phyloP scores from a whole-genome alignment of 345 rosid genomes.

The Capsella bursapastoris region DNA sequence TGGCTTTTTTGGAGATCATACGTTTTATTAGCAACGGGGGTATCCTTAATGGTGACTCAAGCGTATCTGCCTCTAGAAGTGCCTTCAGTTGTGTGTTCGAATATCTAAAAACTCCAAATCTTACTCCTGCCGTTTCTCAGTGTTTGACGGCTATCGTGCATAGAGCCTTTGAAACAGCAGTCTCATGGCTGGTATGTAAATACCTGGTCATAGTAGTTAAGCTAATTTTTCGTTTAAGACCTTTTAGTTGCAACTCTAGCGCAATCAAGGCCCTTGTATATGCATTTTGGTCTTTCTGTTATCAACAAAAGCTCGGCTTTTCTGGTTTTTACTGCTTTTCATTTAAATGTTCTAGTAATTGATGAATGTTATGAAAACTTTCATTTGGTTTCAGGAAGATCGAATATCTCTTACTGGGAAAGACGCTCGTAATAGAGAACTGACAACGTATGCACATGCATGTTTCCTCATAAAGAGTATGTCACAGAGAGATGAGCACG shows the following conservation, averaged over 20 bases:
- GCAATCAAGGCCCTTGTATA: conserved; percentile 20
- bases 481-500: conserved; percentile 96
- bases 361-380: conserved; percentile 30
- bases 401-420: conserved; percentile 75
- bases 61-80: conserved; percentile 80
- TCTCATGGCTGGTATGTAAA: conserved; percentile 82
- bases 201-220: conserved; percentile 16
- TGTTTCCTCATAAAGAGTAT: conserved; percentile 92
- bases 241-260: conserved; percentile 27
- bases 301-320: conserved; percentile 18
- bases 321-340: conserved; percentile 26
- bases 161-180: conserved; percentile 90
- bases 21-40: conserved; percentile 99
- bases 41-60: conserved; percentile 79
- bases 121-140: conserved; percentile 86
- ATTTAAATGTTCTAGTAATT: conserved; percentile 19
- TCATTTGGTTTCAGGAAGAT: conserved; percentile 78
- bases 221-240: conserved; percentile 8
- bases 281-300: conserved; percentile 22
- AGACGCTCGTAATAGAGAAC: conserved; percentile 81
- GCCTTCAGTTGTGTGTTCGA: conserved; percentile 98
- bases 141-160: conserved; percentile 94
- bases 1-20: conserved; percentile 90
- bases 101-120: conserved; percentile 93
- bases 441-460: conserved; percentile 79